Evolutionary conservation across 164 flowering plant species (phyloP).

Genomic region (Tetrastigma voinierianum): DNA sequence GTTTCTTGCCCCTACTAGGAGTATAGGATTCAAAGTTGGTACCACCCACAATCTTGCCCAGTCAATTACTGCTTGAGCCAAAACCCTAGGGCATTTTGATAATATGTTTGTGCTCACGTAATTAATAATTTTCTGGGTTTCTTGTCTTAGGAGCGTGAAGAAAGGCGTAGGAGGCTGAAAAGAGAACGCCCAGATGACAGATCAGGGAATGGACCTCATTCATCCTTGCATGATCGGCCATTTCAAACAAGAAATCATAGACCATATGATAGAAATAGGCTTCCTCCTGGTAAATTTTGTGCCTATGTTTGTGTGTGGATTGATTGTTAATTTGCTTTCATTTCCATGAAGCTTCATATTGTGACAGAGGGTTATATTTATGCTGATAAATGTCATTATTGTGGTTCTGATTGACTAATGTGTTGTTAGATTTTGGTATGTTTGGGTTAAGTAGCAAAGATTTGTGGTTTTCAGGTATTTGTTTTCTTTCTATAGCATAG

Average conservation of each 20-base stretch:
- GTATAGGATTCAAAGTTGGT: too few species aligned
- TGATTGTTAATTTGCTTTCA: not conserved
- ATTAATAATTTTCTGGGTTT: conserved; percentile 3
- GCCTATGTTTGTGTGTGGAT: not conserved
- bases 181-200: conserved; percentile 73
- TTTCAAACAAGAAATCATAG: conserved; percentile 34
- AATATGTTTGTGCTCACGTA: too few species aligned
- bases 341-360: not conserved
- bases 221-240: conserved; percentile 31
- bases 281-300: conserved; percentile 66
- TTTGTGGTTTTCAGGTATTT: too few species aligned
- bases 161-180: conserved; percentile 65
- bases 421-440: too few species aligned
- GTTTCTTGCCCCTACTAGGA: too few species aligned
- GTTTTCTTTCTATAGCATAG: too few species aligned
- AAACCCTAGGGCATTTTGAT: too few species aligned
- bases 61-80: too few species aligned
- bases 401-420: not conserved
- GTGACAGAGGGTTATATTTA: not conserved
- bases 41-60: too few species aligned
- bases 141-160: conserved; percentile 79
- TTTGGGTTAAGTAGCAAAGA: too few species aligned
- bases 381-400: not conserved
- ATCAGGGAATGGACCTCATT: conserved; percentile 34
- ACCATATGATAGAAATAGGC: conserved; percentile 48